Percentiles rank a stretch among this genome's conserved stretches.
phyloP scores from a whole-genome alignment of 176 grass and related monocot species.

The Paspalum notatum region DNA sequence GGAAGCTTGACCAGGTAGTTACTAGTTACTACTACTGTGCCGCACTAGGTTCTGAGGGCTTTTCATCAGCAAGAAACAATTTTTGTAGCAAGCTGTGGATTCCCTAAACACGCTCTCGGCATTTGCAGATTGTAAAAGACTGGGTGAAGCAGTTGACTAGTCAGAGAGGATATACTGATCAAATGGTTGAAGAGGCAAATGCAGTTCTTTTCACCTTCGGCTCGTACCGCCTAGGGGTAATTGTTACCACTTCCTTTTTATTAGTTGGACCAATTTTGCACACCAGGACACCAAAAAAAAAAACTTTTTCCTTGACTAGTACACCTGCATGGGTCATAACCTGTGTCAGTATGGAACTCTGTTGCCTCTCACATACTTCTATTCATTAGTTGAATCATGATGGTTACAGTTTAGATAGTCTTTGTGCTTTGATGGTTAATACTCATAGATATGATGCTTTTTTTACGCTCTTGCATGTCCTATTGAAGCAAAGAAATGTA shows the following conservation, averaged over 20 bases:
- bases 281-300: neutral
- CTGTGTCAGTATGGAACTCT: no score
- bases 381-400: neutral
- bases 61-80: no score
- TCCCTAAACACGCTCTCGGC: no score
- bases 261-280: neutral
- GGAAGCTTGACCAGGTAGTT: conserved; percentile 79
- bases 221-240: conserved; percentile 93
- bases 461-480: neutral
- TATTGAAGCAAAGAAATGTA: neutral
- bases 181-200: conserved; percentile 93
- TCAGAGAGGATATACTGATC: conserved; percentile 90
- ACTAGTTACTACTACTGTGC: neutral
- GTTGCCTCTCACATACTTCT: neutral
- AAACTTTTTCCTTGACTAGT: neutral
- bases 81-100: neutral
- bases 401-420: neutral
- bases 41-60: no score
- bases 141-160: conserved; percentile 92
- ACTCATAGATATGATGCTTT: neutral
- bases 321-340: neutral
- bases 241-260: neutral
- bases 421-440: neutral
- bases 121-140: conserved; percentile 70
- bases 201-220: conserved; percentile 95